phyloP scores from a whole-genome alignment of 1,139 yeast genomes.

The Hyphopichia burtonii region DNA sequence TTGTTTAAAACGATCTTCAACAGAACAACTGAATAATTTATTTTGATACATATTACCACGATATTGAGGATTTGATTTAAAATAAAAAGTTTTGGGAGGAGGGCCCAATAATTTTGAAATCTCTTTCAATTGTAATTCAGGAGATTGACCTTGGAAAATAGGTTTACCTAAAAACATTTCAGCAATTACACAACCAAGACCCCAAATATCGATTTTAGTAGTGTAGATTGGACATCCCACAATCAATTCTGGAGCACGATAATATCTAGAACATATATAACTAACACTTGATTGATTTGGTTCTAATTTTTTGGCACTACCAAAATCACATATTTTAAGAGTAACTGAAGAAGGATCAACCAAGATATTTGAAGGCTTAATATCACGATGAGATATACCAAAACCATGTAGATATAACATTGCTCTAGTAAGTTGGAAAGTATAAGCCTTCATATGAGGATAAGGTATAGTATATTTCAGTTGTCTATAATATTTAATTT shows the following conservation, averaged over 20 bases:
- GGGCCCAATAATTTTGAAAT: constrained; percentile 75
- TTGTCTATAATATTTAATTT: constrained; percentile 66
- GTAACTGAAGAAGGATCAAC: constrained; percentile 67
- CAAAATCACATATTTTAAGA: constrained; percentile 78
- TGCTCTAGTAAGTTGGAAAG: constrained; percentile 79
- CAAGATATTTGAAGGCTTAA: constrained; percentile 75
- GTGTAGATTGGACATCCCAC: constrained; percentile 75
- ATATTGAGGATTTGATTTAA: constrained; percentile 70
- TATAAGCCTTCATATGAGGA: constrained; percentile 72
- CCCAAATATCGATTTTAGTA: constrained; percentile 84
- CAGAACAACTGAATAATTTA: constrained; percentile 61
- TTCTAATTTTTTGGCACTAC: constrained; percentile 75
- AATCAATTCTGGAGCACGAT: constrained; percentile 80
- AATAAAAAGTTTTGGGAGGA: constrained; percentile 72
- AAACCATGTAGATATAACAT: constrained; percentile 79
- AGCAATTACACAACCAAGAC: constrained; percentile 80
- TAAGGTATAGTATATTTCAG: constrained; percentile 65
- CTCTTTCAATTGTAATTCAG: constrained; percentile 71
- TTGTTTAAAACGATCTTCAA: constrained; percentile 63
- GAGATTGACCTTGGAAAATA: constrained; percentile 77
- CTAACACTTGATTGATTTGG: constrained; percentile 73
- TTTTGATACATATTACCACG: constrained; percentile 72
- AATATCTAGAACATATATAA: constrained; percentile 76
- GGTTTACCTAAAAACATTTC: constrained; percentile 83
- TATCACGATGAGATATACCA: constrained; percentile 79